Percentiles rank a stretch among this genome's conserved stretches.
phyloP scores from a whole-genome alignment of 1,139 yeast genomes.

The Taphrina populina region DNA sequence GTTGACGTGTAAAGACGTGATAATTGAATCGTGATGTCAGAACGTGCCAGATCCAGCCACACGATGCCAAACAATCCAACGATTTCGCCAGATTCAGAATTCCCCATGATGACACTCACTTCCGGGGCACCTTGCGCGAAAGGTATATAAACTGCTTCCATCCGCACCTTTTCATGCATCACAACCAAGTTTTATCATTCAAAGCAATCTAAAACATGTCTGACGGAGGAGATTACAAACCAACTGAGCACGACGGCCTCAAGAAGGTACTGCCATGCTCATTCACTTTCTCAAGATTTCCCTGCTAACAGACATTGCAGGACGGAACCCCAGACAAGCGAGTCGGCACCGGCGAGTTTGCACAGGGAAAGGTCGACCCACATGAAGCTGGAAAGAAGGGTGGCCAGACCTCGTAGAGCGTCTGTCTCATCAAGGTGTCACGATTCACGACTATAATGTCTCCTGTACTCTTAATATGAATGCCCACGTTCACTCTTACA shows the following conservation, averaged over 20 bases:
- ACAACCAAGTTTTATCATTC: conserved; percentile 4
- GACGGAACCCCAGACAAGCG: conserved; percentile 35
- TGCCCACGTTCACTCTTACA: no score
- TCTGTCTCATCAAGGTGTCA: no score
- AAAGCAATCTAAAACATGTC: conserved; percentile 22
- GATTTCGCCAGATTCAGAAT: neutral
- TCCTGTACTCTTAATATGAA: no score
- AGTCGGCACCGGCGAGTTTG: conserved; percentile 33
- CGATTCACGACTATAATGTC: no score
- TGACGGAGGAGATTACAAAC: conserved; percentile 34
- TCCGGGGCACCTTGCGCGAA: neutral
- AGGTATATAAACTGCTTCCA: neutral
- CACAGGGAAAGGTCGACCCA: conserved; percentile 33
- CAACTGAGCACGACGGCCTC: conserved; percentile 33
- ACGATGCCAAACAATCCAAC: neutral
- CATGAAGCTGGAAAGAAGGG: conserved; percentile 31
- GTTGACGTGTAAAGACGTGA: conserved; percentile 20
- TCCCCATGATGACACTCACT: conserved; percentile 12
- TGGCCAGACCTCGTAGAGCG: conserved; percentile 29
- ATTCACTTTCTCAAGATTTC: no score
- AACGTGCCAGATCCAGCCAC: conserved; percentile 1
- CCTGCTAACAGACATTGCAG: conserved; percentile 7
- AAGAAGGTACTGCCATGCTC: conserved; percentile 8
- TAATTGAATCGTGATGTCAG: conserved; percentile 19
- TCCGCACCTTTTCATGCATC: neutral